Conservation (phyloP, 306 rosid species). For the Vachellia pachyceras region DNA sequence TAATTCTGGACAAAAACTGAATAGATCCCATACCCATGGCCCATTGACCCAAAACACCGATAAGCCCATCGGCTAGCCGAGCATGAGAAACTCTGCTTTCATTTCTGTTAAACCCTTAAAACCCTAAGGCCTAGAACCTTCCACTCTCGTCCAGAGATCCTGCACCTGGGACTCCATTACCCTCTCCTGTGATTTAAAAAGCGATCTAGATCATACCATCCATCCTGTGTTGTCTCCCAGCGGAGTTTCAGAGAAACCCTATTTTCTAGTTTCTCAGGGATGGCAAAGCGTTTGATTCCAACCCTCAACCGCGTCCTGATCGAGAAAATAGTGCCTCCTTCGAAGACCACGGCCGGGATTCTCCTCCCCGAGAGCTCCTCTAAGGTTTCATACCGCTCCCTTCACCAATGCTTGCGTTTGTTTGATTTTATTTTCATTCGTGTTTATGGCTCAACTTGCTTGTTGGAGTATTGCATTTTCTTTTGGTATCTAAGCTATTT, state of each 20-base stretch:
- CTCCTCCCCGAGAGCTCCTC: conserved; percentile 82
- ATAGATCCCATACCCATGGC: too few species aligned
- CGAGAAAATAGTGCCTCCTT: conserved; percentile 83
- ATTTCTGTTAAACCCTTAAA: conserved; percentile 17
- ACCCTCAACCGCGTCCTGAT: conserved; percentile 75
- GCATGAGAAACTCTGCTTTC: neutral
- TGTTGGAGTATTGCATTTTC: neutral
- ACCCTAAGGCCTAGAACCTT: conserved; percentile 71
- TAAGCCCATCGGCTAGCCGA: neutral
- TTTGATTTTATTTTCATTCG: neutral
- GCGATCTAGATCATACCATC: neutral
- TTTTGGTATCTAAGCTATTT: neutral
- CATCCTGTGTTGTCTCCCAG: neutral
- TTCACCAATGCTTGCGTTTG: neutral
- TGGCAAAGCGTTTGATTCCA: conserved; percentile 93
- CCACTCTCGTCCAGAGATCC: conserved; percentile 56
- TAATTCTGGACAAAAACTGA: neutral
- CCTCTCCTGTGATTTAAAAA: conserved; percentile 15
- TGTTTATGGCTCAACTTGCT: neutral
- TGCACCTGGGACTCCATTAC: neutral
- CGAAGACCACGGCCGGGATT: conserved; percentile 82
- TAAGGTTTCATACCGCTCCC: conserved; percentile 52
- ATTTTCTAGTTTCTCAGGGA: conserved; percentile 10
- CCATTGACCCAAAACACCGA: too few species aligned
- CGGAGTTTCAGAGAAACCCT: conserved; percentile 15